Base-by-base conservation (phyloP, 2,329 filamentous ascomycete species). In the Fusarium transvaalense region DNA sequence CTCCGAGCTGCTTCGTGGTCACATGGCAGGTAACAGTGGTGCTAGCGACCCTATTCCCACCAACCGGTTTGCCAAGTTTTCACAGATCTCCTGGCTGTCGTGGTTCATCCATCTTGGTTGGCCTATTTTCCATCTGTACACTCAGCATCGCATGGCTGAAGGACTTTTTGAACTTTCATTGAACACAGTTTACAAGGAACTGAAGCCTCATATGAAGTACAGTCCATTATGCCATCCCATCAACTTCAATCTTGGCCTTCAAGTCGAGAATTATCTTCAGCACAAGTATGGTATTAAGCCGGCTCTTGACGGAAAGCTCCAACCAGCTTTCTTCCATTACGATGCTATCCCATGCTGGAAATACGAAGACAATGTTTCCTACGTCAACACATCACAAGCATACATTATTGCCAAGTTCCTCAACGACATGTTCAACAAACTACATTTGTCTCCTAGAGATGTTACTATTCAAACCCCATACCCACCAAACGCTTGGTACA, bases 111-210 rank as follows among this genome's bases (percentile, higher is more conserved):
- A 52, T 1, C 48, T 65, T 0, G 56, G 61, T 0, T 53, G 43
- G 29, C 63, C 63, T 0, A 50, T 52, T 0, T 48, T 66, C 13
- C 43, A 61, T 1, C 31, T 66, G 1, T 37, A 45, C 1, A 66
- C 35, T 0, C 64, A 66, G 5, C 42, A 66, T 3, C 50, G 61
- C 1, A 66, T 66, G 56, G 47, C 51, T 0, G 5, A 41, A 2
- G 25, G 57, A 4, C 27, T 43, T 0, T 66, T 66, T 2, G 51
- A 61, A 6, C 14, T 66, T 0, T 45, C 52, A 0, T 10, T 45
- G 0, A 10, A 56, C 3, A 23, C 41, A 0, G 41, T 48, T 0
- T 66, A 61, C 5, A 3, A 1, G 3, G 13, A 25, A 1, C 31
- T 64, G 0, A 17, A 31, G 1, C 15, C 29, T 0, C 29, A 53